Evolutionary conservation across 2,329 filamentous ascomycete genomes (phyloP).

Genomic region (Aspergillus arachidicola): DNA sequence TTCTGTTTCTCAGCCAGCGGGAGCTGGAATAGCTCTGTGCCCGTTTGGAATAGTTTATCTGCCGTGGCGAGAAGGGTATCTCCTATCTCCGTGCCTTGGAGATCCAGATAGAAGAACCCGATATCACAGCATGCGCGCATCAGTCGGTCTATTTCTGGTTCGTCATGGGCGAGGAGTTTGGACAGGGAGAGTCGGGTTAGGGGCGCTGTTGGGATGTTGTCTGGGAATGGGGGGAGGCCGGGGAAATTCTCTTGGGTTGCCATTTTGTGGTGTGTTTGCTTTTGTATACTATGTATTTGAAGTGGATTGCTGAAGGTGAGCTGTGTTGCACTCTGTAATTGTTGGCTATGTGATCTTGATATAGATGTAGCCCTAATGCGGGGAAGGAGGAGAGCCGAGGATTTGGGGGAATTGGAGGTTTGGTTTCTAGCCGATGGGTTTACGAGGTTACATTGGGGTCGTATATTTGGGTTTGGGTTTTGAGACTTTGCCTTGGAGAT

Average conservation of each 20-base stretch:
- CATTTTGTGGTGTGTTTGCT: not conserved
- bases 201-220: constrained; percentile 46
- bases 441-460: not conserved
- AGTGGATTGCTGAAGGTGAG: too few species aligned
- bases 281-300: not conserved
- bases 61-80: constrained; percentile 46
- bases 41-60: constrained; percentile 50
- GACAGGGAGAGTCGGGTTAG: constrained; percentile 45
- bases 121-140: constrained; percentile 49
- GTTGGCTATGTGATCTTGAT: not conserved
- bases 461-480: not conserved
- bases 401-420: not conserved
- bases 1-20: constrained; percentile 55
- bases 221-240: constrained; percentile 44
- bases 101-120: constrained; percentile 61
- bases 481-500: too few species aligned
- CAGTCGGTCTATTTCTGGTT: constrained; percentile 38
- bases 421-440: not conserved
- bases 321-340: too few species aligned
- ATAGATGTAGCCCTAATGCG: constrained; percentile 19
- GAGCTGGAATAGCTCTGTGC: constrained; percentile 51
- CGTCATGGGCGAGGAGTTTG: constrained; percentile 41
- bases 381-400: constrained; percentile 25
- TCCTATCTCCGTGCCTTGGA: constrained; percentile 42
- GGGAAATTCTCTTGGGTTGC: constrained; percentile 23